These are phyloP conservation scores for Entrophospora sp. DNA, from an alignment of 192 early-diverging fungal genomes.

Conservation along the genomic window DNA sequence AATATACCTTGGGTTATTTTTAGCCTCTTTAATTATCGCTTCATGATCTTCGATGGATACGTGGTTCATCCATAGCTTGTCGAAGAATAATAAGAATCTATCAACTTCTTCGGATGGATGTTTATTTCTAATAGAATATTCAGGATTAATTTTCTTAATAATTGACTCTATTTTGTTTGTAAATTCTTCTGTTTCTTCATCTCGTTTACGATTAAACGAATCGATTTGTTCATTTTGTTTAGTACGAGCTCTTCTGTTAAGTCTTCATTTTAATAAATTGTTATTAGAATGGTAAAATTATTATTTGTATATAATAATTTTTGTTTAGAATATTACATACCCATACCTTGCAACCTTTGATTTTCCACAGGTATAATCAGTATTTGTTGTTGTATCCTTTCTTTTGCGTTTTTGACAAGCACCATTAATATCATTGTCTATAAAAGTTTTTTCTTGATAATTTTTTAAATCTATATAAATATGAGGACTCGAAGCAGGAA, in stretches of 20 bases:
- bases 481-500: not conserved
- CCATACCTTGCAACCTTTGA: not conserved
- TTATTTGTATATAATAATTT: not conserved
- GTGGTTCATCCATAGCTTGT: not conserved
- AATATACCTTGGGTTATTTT: not conserved
- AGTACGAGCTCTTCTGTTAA: not conserved
- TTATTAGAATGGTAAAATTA: not conserved
- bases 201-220: slow-evolving; percentile 1
- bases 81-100: not conserved
- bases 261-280: not conserved
- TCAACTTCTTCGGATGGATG: not conserved
- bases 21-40: not conserved
- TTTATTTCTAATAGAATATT: not conserved
- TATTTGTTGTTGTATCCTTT: not conserved
- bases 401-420: not conserved
- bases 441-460: not conserved
- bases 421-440: not conserved
- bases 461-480: not conserved
- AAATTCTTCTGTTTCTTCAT: not conserved
- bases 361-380: not conserved
- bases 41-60: not conserved
- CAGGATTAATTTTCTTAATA: not conserved
- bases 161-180: not conserved
- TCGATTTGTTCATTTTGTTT: not conserved
- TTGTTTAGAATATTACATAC: not conserved